Percentiles rank a stretch among this genome's conserved stretches.
phyloP scores from a whole-genome alignment of 169 alveolate genomes.

The Plasmodium knowlesi region DNA sequence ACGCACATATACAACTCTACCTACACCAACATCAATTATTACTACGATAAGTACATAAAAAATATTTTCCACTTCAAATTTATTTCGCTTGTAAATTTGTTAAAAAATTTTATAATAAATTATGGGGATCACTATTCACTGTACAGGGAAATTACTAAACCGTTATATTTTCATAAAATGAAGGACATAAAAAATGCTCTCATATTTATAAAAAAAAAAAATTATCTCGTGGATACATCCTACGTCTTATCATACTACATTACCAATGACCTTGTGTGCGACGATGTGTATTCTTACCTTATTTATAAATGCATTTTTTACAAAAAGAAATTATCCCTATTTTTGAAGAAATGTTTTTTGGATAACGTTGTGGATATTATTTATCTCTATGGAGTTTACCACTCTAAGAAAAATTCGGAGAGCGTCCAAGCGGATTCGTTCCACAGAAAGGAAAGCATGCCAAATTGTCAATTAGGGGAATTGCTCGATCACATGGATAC shows the following conservation, averaged over 20 bases:
- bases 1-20: constrained; percentile 65
- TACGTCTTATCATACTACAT: constrained; percentile 43
- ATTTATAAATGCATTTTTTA: constrained; percentile 63
- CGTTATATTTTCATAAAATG: constrained; percentile 56
- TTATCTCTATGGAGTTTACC: constrained; percentile 19
- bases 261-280: constrained; percentile 18
- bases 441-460: neutral
- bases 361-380: constrained; percentile 43
- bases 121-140: constrained; percentile 28
- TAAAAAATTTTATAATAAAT: constrained; percentile 52
- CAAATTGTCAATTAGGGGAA: neutral
- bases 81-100: constrained; percentile 52
- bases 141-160: constrained; percentile 50
- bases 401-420: neutral
- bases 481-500: neutral
- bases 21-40: constrained; percentile 63
- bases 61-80: constrained; percentile 46
- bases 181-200: constrained; percentile 27
- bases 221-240: constrained; percentile 47
- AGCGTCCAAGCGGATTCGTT: neutral
- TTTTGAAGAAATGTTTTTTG: constrained; percentile 18
- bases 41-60: constrained; percentile 56
- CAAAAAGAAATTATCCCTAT: constrained; percentile 51
- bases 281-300: constrained; percentile 49
- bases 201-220: constrained; percentile 19